These are phyloP conservation scores for Suhomyces maxii DNA, from an alignment of 1,139 yeast species.

Conservation along the genomic window DNA sequence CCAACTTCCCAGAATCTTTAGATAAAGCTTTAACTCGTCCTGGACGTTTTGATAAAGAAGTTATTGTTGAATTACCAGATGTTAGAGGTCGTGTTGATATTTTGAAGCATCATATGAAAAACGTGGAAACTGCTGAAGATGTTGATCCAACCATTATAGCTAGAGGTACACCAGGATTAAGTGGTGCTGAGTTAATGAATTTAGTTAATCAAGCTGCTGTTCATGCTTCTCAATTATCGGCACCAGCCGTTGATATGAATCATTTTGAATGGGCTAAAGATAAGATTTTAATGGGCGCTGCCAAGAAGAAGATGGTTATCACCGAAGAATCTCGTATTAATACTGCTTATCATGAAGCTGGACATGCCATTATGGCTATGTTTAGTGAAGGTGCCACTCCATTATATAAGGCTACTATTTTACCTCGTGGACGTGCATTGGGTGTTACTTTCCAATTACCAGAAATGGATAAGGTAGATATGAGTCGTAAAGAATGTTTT, in stretches of 20 bases:
- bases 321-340: constrained; percentile 92
- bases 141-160: constrained; percentile 91
- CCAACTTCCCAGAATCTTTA: constrained; percentile 94
- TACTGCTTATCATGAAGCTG: constrained; percentile 98
- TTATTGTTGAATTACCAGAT: constrained; percentile 93
- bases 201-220: constrained; percentile 98
- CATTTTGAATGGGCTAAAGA: constrained; percentile 99
- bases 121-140: constrained; percentile 79
- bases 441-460: constrained; percentile 98
- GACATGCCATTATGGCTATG: constrained; percentile 97
- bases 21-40: constrained; percentile 98
- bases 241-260: constrained; percentile 83
- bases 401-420: constrained; percentile 91
- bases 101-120: constrained; percentile 86
- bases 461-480: constrained; percentile 96
- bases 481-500: constrained; percentile 83
- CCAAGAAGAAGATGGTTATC: constrained; percentile 93
- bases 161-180: constrained; percentile 94
- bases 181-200: constrained; percentile 96
- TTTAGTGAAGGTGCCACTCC: constrained; percentile 96
- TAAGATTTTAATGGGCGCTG: constrained; percentile 96
- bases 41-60: constrained; percentile 96
- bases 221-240: constrained; percentile 90
- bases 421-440: constrained; percentile 94
- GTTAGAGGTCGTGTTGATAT: constrained; percentile 96